Evolutionary conservation across 371 early-diverging fungal genomes (phyloP), one percentile per base, ranked within the genome.

Genomic region (Saksenaea vasiformis): DNA sequence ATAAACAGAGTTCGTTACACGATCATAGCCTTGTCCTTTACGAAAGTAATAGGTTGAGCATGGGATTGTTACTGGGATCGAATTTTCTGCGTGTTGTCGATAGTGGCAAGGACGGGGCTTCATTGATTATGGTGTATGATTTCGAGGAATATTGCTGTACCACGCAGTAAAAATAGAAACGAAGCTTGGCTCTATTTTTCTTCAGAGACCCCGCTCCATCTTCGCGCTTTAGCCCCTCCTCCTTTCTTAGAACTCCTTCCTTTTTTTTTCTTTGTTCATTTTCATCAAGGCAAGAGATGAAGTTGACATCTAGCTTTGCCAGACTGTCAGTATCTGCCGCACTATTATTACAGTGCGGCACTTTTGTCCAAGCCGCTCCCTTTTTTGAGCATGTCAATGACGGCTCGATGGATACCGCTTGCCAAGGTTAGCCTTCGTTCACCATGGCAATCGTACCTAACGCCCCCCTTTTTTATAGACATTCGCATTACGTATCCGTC

Each of bases 281-380:
- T 5, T 47, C 51, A 11, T 34, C 22, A 35, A 41, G 26, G n/a
- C 39, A 36, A 41, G 61, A 68, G 43, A 78, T 79, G 79, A 79
- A 69, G 64, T 57, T 76, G 55, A 47, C 66, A 54, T 67, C 67
- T 27, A 66, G 44, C 41, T 66, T 74, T 56, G 72, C 74, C 53
- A 69, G 68, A 55, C 58, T 79, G 37, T 66, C 79, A n/a, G 57
- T 69, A 28, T 61, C 68, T 24, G 80, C 77, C 17, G 57, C 69
- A 14, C 60, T 79, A 41, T 39, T 77, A 37, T 68, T 79, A 41
- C 73, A 74, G 64, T 43, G 54, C 36, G 73, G 80, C 59, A 72
- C 60, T 2, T 77, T 79, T 63, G 80, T 77, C 37, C 47, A 64
- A 22, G 80, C 80, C 51, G 74, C 69, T 38, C 80, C 80, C n/a